Base-by-base conservation (phyloP, 2,329 filamentous ascomycete species). In the Aureobasidium sp. region DNA sequence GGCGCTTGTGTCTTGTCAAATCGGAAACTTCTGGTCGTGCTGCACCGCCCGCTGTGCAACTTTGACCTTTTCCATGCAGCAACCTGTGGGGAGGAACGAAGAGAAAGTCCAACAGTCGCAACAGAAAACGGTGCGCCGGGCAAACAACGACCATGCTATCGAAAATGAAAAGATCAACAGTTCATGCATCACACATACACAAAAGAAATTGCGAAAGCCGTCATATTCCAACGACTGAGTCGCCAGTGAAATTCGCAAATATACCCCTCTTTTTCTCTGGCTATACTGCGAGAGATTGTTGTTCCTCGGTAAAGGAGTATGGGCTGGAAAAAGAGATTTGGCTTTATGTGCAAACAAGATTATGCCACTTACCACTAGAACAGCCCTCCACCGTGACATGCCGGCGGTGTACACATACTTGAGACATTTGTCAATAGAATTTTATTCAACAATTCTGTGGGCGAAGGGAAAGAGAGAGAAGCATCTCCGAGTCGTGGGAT, bases 81-180 rank as follows among this genome's bases (percentile, higher is more conserved):
- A 44, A 15, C 52, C 34, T 56, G 52, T 55, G 52, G 37, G 37
- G 52, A 20, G 36, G 3, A 7, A 27, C 17, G 10, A 15, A 17
- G 20, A 32, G 29, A 36, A 51, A 51, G 8, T 8, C 47, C 27
- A 32, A 41, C 24, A 43, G 48, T 36, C 48, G 26, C 15, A 55
- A 55, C 34, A 43, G 36, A 55, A 55, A 56, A 56, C 52, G 52
- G 39, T 32, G 32, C 46, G 20, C n/a, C 24, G 10, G 43, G 24
- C 43, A 2, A 13, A 8, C 6, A 55, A 55, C 51, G 36, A 39
- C 26, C 51, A 32, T 56, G 52, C 52, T 56, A 56, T 56, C 39
- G 52, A 56, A 56, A 56, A 56, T 55, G 51, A 56, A 34, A 20
- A 44, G 52, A 56, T 56, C 37, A 56, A 56, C 52, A 56, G 52